Conservation (phyloP, 495 filamentous ascomycete species). For the Melanomma pulvis-pyrius region DNA sequence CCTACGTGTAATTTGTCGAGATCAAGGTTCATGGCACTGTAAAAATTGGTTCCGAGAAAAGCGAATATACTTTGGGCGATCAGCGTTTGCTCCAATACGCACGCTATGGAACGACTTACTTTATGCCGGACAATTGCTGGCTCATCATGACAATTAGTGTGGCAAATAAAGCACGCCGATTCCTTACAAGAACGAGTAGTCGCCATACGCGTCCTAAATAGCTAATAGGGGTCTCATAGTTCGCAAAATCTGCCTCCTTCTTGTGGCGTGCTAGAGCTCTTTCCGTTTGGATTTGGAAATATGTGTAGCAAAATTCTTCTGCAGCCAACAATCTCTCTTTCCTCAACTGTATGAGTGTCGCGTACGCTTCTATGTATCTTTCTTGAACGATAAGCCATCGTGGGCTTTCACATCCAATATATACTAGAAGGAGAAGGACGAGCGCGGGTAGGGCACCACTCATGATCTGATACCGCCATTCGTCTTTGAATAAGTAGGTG, state of each 20-base stretch:
- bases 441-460: background rate
- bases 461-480: background rate
- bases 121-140: background rate
- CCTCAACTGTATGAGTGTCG: background rate
- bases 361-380: background rate
- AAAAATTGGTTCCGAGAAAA: background rate
- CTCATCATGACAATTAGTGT: background rate
- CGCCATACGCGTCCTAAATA: background rate
- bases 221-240: too few species aligned
- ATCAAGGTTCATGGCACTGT: background rate
- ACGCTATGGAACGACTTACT: background rate
- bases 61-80: background rate
- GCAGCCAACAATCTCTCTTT: background rate
- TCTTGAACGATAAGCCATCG: background rate
- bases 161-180: background rate
- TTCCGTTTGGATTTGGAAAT: background rate
- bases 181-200: background rate
- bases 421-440: background rate
- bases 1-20: too few species aligned
- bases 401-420: background rate
- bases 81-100: too few species aligned
- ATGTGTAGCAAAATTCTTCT: background rate
- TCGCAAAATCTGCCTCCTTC: too few species aligned
- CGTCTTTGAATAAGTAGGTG: background rate
- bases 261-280: too few species aligned